Conservation (phyloP, 202 grass and related monocot genomes). For the Panicum virgatum region DNA sequence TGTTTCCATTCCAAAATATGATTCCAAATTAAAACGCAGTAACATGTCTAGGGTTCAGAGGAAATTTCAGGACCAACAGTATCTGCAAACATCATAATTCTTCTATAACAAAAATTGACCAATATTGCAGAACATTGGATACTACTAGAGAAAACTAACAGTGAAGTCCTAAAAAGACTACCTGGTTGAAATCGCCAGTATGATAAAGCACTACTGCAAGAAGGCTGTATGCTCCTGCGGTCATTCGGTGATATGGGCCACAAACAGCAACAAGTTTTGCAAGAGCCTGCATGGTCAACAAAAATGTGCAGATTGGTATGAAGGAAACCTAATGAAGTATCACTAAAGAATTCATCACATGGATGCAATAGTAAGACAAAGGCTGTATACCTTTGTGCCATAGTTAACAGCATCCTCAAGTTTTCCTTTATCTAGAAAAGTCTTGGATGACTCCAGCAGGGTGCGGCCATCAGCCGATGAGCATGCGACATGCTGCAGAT, state of each 20-base stretch:
- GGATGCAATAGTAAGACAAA: constrained; percentile 21
- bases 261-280: constrained; percentile 98
- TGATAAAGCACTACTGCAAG: constrained; percentile 99
- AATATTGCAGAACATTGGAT: constrained; percentile 13
- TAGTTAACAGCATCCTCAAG: constrained; percentile 97
- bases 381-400: constrained; percentile 75
- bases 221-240: constrained; percentile 96
- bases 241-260: constrained; percentile 99
- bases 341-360: constrained; percentile 31
- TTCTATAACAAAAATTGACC: constrained; percentile 6
- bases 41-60: constrained; percentile 6
- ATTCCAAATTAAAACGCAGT: background rate
- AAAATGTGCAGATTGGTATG: constrained; percentile 22
- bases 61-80: constrained; percentile 24
- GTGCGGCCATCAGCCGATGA: constrained; percentile 95
- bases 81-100: constrained; percentile 8
- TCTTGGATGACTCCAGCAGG: constrained; percentile 97
- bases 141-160: constrained; percentile 2
- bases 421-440: constrained; percentile 96
- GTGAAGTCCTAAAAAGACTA: constrained; percentile 44
- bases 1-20: constrained; percentile 11
- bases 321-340: constrained; percentile 8
- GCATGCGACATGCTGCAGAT: constrained; percentile 89
- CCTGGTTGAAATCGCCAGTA: constrained; percentile 99
- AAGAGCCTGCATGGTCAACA: constrained; percentile 64